Evolutionary conservation across 768 basidiomycete genomes (phyloP).

Genomic region (Mycena kentingensis): DNA sequence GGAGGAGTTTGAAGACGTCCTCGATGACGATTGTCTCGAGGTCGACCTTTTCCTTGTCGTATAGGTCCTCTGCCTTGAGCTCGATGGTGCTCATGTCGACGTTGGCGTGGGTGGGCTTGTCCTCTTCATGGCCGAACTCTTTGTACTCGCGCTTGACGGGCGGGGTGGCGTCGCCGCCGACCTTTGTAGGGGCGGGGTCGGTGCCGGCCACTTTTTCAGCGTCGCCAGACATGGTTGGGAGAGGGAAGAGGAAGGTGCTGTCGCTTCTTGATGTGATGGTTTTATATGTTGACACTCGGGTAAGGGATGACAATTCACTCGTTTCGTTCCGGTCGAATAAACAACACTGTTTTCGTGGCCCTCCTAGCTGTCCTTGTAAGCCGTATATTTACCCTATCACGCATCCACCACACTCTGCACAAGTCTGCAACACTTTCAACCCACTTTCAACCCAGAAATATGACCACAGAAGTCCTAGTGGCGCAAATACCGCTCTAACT

Average conservation of each 20-base stretch:
- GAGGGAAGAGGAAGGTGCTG: neutral
- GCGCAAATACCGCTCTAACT: too few relatives aligned
- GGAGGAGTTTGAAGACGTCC: slow-evolving; percentile 94
- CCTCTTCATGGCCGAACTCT: slow-evolving; percentile 76
- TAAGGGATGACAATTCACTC: too few relatives aligned
- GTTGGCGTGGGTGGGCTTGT: slow-evolving; percentile 72
- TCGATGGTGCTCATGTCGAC: slow-evolving; percentile 91
- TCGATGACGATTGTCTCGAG: slow-evolving; percentile 95
- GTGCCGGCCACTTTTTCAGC: slow-evolving; percentile 3
- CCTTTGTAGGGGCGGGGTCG: slow-evolving; percentile 19
- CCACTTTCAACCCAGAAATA: too few relatives aligned
- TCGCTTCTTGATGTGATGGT: too few relatives aligned
- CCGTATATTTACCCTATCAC: too few relatives aligned
- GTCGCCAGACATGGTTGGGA: slow-evolving; percentile 1
- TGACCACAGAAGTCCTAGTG: too few relatives aligned
- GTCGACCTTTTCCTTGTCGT: slow-evolving; percentile 99
- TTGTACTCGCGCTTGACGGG: slow-evolving; percentile 81
- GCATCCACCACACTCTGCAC: too few relatives aligned
- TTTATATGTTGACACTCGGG: too few relatives aligned
- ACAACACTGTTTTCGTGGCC: too few relatives aligned
- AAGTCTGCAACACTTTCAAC: too few relatives aligned
- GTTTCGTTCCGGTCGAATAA: too few relatives aligned
- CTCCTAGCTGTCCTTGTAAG: too few relatives aligned
- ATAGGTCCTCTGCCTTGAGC: slow-evolving; percentile 89
- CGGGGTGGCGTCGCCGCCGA: slow-evolving; percentile 24